phyloP scores from a whole-genome alignment of 2,329 filamentous ascomycete genomes.

The Ceratocystis smalleyi region DNA sequence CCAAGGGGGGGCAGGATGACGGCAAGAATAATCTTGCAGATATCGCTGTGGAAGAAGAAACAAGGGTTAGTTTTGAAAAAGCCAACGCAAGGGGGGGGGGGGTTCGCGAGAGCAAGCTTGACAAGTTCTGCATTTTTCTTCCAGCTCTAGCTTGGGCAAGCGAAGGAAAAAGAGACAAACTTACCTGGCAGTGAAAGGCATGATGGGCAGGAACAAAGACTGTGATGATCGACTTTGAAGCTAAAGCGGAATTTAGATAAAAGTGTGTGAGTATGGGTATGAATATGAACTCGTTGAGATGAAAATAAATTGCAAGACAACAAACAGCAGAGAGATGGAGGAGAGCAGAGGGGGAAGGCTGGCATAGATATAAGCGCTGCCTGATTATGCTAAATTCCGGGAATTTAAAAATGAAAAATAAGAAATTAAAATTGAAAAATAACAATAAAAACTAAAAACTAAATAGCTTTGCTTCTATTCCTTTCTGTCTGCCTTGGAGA shows the following conservation, averaged over 20 bases:
- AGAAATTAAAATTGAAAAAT: neutral
- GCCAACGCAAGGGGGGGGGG: neutral
- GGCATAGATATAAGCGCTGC: neutral
- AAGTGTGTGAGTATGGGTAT: neutral
- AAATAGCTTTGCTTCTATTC: neutral
- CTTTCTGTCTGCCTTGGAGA: neutral
- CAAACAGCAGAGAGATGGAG: neutral
- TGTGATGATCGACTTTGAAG: neutral
- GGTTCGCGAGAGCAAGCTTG: neutral
- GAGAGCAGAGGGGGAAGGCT: neutral
- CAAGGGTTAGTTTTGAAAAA: constrained; percentile 2
- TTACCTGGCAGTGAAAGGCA: constrained; percentile 46
- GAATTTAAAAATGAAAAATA: neutral
- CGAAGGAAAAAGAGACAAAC: constrained; percentile 17
- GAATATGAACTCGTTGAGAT: neutral
- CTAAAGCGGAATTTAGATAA: neutral
- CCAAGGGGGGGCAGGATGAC: constrained; percentile 78
- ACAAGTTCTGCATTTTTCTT: too few species aligned
- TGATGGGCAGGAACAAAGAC: constrained; percentile 24
- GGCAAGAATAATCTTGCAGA: constrained; percentile 64
- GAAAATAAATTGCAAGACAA: neutral
- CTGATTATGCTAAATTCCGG: neutral
- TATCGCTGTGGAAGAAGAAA: constrained; percentile 29
- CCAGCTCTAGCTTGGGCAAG: neutral
- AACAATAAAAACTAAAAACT: neutral